phyloP scores from a whole-genome alignment of 164 flowering plant genomes.

The Echeveria elegans region DNA sequence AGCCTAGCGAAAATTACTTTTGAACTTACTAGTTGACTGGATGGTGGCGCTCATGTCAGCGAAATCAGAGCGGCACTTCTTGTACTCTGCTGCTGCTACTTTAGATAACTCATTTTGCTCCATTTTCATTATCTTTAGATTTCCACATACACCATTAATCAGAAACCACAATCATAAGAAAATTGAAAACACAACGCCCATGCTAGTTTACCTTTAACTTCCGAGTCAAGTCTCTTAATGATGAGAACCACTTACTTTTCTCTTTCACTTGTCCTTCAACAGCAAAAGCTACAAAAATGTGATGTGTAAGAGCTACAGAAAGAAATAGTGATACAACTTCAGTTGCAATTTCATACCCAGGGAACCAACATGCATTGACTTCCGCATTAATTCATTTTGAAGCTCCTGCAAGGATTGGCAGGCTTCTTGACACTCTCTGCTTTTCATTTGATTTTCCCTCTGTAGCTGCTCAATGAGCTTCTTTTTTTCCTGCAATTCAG shows the following conservation, averaged over 20 bases:
- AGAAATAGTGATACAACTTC: too few relatives aligned
- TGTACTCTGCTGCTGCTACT: conserved; percentile 46
- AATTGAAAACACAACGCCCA: not conserved
- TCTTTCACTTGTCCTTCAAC: conserved; percentile 98
- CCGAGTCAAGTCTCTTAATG: conserved; percentile 54
- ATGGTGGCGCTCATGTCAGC: conserved; percentile 35
- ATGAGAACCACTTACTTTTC: conserved; percentile 77
- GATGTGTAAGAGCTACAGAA: not conserved
- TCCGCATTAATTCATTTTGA: conserved; percentile 96
- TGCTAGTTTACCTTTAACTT: conserved; percentile 58
- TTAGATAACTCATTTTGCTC: conserved; percentile 57
- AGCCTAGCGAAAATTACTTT: not conserved
- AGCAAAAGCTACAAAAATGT: conserved; percentile 60
- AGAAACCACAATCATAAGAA: too few relatives aligned
- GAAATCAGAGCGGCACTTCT: conserved; percentile 39
- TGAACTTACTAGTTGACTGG: conserved; percentile 44
- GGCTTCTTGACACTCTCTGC: conserved; percentile 75
- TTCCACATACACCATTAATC: conserved; percentile 1
- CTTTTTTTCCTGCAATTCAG: conserved; percentile 44
- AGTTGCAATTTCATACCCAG: conserved; percentile 43
- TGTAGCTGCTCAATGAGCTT: conserved; percentile 39
- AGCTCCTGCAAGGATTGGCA: conserved; percentile 64
- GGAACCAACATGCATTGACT: conserved; percentile 99
- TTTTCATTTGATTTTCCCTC: conserved; percentile 54
- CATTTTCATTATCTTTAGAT: conserved; percentile 58